phyloP scores from a whole-genome alignment of 2,329 filamentous ascomycete species.

The Fusarium sp. region DNA sequence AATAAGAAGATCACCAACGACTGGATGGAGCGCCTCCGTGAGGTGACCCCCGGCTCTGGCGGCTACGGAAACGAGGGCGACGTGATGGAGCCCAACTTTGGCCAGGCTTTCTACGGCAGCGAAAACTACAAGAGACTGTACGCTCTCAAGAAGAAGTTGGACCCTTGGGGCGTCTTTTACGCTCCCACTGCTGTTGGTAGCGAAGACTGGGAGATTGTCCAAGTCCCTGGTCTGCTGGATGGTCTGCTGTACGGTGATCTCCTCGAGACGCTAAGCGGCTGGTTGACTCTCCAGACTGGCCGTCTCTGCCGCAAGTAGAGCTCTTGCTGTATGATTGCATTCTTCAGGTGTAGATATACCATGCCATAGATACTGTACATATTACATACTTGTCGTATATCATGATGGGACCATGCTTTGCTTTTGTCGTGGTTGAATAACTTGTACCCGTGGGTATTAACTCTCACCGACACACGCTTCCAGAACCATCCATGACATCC shows the following conservation, averaged over 20 bases:
- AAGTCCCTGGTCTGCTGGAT: constrained; percentile 5
- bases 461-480: neutral
- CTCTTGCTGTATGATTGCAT: neutral
- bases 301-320: constrained; percentile 20
- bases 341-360: neutral
- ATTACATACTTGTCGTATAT: neutral
- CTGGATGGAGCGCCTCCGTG: constrained; percentile 22
- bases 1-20: constrained; percentile 41
- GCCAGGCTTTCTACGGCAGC: constrained; percentile 41
- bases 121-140: constrained; percentile 41
- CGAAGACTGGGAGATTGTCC: constrained; percentile 25
- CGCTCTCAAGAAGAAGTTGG: constrained; percentile 46
- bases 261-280: constrained; percentile 24
- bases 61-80: constrained; percentile 49
- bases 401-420: neutral
- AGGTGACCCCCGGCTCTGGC: constrained; percentile 34
- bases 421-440: neutral
- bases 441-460: neutral
- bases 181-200: constrained; percentile 29
- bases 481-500: neutral
- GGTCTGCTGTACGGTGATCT: constrained; percentile 13
- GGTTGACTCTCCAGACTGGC: constrained; percentile 28
- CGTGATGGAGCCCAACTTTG: constrained; percentile 46
- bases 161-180: constrained; percentile 44
- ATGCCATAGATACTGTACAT: neutral